Conservation (phyloP, 371 early-diverging fungal species). For the Funneliformis caledonium region DNA sequence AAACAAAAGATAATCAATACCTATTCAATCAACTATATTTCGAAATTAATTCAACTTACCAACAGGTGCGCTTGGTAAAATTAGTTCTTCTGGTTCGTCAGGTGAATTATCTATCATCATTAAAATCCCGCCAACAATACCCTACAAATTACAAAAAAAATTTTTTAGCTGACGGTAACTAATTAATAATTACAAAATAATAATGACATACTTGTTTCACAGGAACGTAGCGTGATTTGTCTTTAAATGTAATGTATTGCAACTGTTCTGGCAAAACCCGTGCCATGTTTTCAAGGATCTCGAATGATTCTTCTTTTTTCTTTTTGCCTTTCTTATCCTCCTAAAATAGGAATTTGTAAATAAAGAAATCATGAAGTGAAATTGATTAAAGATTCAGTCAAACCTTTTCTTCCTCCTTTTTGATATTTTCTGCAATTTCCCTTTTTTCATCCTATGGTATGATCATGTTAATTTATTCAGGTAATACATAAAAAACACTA, state of each 20-base stretch:
- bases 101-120: slow-evolving; percentile 70
- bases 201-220: slow-evolving; percentile 66
- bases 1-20: background rate
- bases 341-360: slow-evolving; percentile 45
- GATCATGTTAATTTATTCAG: background rate
- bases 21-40: background rate
- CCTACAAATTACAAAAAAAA: slow-evolving; percentile 44
- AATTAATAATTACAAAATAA: background rate
- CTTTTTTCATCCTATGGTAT: slow-evolving; percentile 30
- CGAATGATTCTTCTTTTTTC: slow-evolving; percentile 73
- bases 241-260: slow-evolving; percentile 82
- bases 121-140: slow-evolving; percentile 77
- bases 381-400: background rate
- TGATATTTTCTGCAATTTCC: slow-evolving; percentile 13
- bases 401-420: slow-evolving; percentile 41
- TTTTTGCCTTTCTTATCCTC: slow-evolving; percentile 56
- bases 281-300: slow-evolving; percentile 83
- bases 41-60: slow-evolving; percentile 45
- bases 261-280: slow-evolving; percentile 90
- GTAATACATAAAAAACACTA: slow-evolving; percentile 1
- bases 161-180: background rate
- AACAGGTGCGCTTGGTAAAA: slow-evolving; percentile 59
- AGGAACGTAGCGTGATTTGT: slow-evolving; percentile 85
- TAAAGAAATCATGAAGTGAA: background rate
- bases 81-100: slow-evolving; percentile 63